These are phyloP conservation scores for Globisporangium sylvaticum DNA, from an alignment of 352 stramenopile species.

Conservation along the genomic window DNA sequence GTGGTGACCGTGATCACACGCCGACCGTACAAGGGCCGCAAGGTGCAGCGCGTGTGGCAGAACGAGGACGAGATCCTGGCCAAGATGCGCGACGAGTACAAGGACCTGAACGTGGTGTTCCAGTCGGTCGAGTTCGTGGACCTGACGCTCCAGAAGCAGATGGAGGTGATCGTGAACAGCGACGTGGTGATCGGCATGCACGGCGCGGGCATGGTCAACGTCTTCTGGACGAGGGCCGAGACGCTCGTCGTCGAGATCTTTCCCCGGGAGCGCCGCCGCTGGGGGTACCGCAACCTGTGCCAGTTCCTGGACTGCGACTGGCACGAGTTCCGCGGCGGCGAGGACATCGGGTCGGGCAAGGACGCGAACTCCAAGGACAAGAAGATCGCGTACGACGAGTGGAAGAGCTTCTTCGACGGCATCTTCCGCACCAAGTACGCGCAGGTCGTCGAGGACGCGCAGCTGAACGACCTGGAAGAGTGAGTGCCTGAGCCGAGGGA, in stretches of 20 bases:
- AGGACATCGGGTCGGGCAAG: conserved; percentile 25
- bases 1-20: conserved; percentile 57
- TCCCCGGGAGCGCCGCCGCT: conserved; percentile 40
- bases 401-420: conserved; percentile 48
- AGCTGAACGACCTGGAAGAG: neutral
- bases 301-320: conserved; percentile 67
- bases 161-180: conserved; percentile 53
- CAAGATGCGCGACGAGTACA: conserved; percentile 38
- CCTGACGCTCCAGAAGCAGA: conserved; percentile 54
- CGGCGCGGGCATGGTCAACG: conserved; percentile 74
- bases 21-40: conserved; percentile 40
- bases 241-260: conserved; percentile 78
- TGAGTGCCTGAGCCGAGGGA: conserved; percentile 17
- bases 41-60: conserved; percentile 53
- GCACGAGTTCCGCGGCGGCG: conserved; percentile 43
- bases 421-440: conserved; percentile 31
- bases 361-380: conserved; percentile 54
- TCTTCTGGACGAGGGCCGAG: conserved; percentile 50
- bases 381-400: conserved; percentile 43
- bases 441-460: conserved; percentile 8
- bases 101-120: conserved; percentile 34
- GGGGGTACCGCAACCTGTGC: conserved; percentile 77
- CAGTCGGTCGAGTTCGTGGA: conserved; percentile 64
- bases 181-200: conserved; percentile 84
- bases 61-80: conserved; percentile 58